These are phyloP conservation scores for Sorghum bicolor DNA, from an alignment of 176 grass and related monocot genomes.

Conservation along the genomic window DNA sequence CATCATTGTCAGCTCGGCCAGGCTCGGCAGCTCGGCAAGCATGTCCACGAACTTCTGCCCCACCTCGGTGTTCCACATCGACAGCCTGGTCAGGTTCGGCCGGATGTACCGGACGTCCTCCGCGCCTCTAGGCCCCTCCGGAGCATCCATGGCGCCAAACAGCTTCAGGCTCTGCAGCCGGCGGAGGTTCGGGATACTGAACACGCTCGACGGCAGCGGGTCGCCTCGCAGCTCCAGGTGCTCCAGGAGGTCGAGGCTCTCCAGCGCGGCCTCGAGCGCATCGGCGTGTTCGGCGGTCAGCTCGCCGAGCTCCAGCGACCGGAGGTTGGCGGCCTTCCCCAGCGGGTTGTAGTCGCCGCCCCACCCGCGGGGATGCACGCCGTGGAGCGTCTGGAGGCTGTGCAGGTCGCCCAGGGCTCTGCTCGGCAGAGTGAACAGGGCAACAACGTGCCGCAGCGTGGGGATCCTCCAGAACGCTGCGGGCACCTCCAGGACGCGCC, in stretches of 20 bases:
- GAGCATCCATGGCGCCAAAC: constrained; percentile 21
- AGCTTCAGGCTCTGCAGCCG: constrained; percentile 52
- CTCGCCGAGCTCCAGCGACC: constrained; percentile 37
- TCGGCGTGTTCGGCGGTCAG: constrained; percentile 24
- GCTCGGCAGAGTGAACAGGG: constrained; percentile 32
- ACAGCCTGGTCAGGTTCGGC: constrained; percentile 37
- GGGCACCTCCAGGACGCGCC: constrained; percentile 20
- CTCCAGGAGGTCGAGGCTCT: constrained; percentile 46
- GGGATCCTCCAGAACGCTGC: constrained; percentile 50
- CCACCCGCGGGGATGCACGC: constrained; percentile 34
- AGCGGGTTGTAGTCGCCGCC: constrained; percentile 6
- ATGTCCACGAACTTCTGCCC: constrained; percentile 47
- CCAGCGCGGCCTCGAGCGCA: constrained; percentile 23
- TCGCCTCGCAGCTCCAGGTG: constrained; percentile 41
- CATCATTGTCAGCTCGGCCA: constrained; percentile 38
- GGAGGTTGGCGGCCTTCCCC: constrained; percentile 40
- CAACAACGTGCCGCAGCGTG: constrained; percentile 46
- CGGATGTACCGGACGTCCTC: constrained; percentile 39
- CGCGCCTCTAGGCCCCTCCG: not conserved
- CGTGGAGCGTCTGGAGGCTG: constrained; percentile 49
- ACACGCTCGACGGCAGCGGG: constrained; percentile 38
- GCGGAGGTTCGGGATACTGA: constrained; percentile 35
- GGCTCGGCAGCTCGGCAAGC: constrained; percentile 42
- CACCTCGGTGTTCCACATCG: constrained; percentile 42
- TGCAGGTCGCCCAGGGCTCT: constrained; percentile 37